Evolutionary conservation across 2,329 filamentous ascomycete species (phyloP).

Genomic region (Xylariaceae sp.): DNA sequence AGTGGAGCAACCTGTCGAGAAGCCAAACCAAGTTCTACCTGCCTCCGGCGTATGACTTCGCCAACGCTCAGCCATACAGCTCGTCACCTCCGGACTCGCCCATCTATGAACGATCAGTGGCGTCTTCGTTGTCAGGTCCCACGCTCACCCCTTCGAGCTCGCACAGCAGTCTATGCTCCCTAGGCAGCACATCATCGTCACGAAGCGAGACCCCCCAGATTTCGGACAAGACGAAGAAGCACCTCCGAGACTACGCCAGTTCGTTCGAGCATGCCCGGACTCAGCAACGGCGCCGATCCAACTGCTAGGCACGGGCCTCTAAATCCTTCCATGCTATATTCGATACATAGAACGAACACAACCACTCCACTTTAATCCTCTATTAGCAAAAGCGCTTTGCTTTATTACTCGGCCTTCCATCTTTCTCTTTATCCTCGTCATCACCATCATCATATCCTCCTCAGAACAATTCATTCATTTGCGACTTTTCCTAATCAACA

Average conservation of each 20-base stretch:
- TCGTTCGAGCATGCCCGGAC: conserved; percentile 78
- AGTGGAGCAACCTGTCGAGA: conserved; percentile 38
- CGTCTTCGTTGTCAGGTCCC: conserved; percentile 36
- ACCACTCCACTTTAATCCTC: conserved; percentile 19
- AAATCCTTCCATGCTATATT: conserved; percentile 8
- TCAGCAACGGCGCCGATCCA: conserved; percentile 50
- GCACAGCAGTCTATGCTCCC: conserved; percentile 76
- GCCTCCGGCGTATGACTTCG: conserved; percentile 71
- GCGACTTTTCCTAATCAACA: conserved; percentile 24
- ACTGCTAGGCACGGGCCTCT: conserved; percentile 40
- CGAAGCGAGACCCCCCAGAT: conserved; percentile 51
- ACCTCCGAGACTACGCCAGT: conserved; percentile 79
- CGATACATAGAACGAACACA: conserved; percentile 16
- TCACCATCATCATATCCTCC: neutral
- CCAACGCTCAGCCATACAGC: conserved; percentile 54
- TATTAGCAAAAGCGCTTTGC: conserved; percentile 26
- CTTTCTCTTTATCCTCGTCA: neutral
- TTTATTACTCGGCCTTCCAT: conserved; percentile 10
- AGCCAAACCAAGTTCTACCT: conserved; percentile 56
- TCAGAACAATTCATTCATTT: conserved; percentile 28
- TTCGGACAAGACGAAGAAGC: conserved; percentile 70
- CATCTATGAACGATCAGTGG: conserved; percentile 32
- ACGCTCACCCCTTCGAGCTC: conserved; percentile 68
- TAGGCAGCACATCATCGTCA: conserved; percentile 57
- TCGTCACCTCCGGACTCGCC: conserved; percentile 42